phyloP scores from a whole-genome alignment of 768 basidiomycete species.

The Termitomyces titanicus region DNA sequence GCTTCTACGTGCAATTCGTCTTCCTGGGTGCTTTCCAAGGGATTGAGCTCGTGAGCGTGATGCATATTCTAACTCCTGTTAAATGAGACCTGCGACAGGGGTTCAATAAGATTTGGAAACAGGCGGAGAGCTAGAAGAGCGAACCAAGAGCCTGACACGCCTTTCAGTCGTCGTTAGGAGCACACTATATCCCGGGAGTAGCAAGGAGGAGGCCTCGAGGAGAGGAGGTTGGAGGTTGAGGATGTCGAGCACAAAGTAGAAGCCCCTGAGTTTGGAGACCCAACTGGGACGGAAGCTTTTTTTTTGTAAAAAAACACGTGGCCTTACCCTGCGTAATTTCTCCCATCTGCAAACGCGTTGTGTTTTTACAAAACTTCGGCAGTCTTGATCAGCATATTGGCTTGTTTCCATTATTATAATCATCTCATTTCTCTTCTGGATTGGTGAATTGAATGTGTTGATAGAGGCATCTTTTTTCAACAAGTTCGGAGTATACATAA shows the following conservation, averaged over 20 bases:
- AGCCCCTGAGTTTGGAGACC: conserved; percentile 23
- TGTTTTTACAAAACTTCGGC: background rate
- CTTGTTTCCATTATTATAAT: background rate
- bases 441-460: background rate
- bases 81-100: conserved; percentile 16
- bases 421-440: background rate
- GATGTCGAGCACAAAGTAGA: conserved; percentile 8
- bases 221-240: conserved; percentile 12
- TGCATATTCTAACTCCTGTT: conserved; percentile 13
- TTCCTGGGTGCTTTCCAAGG: conserved; percentile 13
- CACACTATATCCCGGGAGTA: background rate
- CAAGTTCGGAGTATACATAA: too few species aligned
- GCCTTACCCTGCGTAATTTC: background rate
- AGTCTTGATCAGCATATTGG: too few species aligned
- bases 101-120: conserved; percentile 2
- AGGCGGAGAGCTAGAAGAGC: background rate
- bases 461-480: too few species aligned
- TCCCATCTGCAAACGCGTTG: background rate
- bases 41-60: conserved; percentile 19
- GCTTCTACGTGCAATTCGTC: conserved; percentile 5
- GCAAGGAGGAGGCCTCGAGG: conserved; percentile 1
- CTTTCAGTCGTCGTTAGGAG: background rate
- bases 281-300: conserved; percentile 21
- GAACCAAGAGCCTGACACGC: background rate
- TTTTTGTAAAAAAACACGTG: conserved; percentile 24